Evolutionary conservation across 2,329 filamentous ascomycete species (phyloP), one percentile per base, ranked within the genome.

Genomic region (Cladosporium phlei): DNA sequence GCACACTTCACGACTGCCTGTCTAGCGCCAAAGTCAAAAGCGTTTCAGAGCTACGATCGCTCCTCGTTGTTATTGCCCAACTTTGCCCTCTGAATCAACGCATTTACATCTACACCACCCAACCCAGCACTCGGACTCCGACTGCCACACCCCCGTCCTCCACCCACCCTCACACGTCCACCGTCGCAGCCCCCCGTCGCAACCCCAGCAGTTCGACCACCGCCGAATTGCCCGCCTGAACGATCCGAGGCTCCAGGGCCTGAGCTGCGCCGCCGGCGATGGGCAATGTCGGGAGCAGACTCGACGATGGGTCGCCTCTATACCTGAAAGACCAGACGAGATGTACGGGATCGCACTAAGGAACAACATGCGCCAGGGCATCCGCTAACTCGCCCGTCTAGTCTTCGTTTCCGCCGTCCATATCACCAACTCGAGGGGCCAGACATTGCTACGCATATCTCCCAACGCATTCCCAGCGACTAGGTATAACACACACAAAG

Each of bases 271-370:
- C 22, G 45, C 38, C 47, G 42, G 42, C 32, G 55, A 98, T 98
- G 93, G 93, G 93, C 65, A 89, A 86, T 74, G 83, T 96, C 69
- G 84, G 82, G 68, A 96, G 90, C 76, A 86, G 83, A 69, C 82
- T 84, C 61, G 90, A 95, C 60, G 90, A 96, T 62, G 86, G 82
- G 65, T 78, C 81, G 59, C 71, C 80, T 60, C 74, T 97, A 66
- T 94, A 86, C 67, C 75, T 97, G 65, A 85, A 86, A 72, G 93
- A 98, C 66, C 93, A 95, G 75, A 87, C 80, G 66, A 83, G 89
- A 77, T 82, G 93, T 97, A 77, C 65, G 85, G 73, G 16, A 10
- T 19, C 30, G 19, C n/a, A 28, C 35, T 50, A 47, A 52, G 42
- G 20, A 38, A n/a, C 42, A 19, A 8, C 16, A 29, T 29, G 32